These are phyloP conservation scores for Daldinia sp. DNA, from an alignment of 2,329 filamentous ascomycete genomes.

Conservation along the genomic window DNA sequence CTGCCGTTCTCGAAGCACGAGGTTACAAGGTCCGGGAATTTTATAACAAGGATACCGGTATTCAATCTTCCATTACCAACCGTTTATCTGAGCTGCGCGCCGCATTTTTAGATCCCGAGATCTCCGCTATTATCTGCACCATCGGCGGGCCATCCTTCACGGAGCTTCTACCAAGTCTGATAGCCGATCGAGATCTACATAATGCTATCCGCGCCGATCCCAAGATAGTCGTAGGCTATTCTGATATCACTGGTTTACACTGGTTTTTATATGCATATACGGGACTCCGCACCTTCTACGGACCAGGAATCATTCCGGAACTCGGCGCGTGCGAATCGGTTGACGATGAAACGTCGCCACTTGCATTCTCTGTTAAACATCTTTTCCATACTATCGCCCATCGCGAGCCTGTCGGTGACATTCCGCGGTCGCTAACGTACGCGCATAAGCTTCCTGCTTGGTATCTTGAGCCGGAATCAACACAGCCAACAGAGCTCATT, in stretches of 20 bases:
- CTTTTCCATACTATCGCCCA: background rate
- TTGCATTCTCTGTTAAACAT: background rate
- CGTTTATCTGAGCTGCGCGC: background rate
- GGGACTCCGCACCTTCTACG: slow-evolving; percentile 60
- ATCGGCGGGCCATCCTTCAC: slow-evolving; percentile 56
- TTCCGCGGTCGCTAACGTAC: background rate
- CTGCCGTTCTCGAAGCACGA: background rate
- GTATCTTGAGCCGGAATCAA: background rate
- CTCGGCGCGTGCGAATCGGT: slow-evolving; percentile 50
- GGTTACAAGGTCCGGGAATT: background rate
- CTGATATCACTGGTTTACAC: slow-evolving; percentile 58
- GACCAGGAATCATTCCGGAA: slow-evolving; percentile 56
- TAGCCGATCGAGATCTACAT: slow-evolving; percentile 53
- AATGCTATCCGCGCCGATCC: slow-evolving; percentile 45
- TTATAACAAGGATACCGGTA: background rate
- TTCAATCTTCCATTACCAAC: background rate
- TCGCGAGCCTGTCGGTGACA: background rate
- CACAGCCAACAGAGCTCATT: background rate
- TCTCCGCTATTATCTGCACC: slow-evolving; percentile 56
- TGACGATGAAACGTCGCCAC: slow-evolving; percentile 3
- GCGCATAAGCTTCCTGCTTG: background rate
- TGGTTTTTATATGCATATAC: slow-evolving; percentile 56
- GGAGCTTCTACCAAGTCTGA: slow-evolving; percentile 55
- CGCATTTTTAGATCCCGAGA: slow-evolving; percentile 7
- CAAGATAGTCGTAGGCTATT: slow-evolving; percentile 59